Base-by-base conservation (phyloP, 2,329 filamentous ascomycete genomes). In the Metarhizium brunneum region DNA sequence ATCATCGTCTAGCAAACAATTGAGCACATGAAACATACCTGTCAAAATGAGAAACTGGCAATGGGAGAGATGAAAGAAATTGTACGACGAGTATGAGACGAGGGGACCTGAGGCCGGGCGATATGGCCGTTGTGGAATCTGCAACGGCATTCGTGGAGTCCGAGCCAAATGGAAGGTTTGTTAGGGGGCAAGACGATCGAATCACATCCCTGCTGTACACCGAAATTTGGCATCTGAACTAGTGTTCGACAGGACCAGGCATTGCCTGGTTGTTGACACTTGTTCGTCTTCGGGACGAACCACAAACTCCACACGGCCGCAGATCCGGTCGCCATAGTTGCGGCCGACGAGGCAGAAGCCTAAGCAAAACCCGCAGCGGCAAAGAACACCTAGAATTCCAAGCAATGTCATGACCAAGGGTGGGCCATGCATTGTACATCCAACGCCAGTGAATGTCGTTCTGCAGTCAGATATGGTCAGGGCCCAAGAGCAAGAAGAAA, bases 301-400 rank as follows among this genome's bases (percentile, higher is more conserved):
- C 64, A 71, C 65, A 59, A 65, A 68, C 64, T 68, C 71, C 69
- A 71, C 71, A 66, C 63, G 71, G 69, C 69, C 70, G 71, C 71
- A 71, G 65, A 68, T 68, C 66, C 63, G 67, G 66, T 60, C 67
- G 64, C 69, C 66, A 61, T 60, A 63, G 60, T 60, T 63, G 58
- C 47, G 52, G 48, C 50, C 51, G 30, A 47, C 52, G 36, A 55
- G 38, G n/a, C n/a, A 49, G 35, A 48, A 42, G 50, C 54, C 54
- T 38, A 43, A 42, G 25, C 35, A 38, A 45, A 50, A 45, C 29
- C 32, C 42, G 43, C 45, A 53, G 42, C 54, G 32, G 50, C 30
- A 52, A 43, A 53, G 45, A 49, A 55, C n/a, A 20, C 54, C 32
- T 53, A 50, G 32, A 53, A 53, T 18, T 48, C 47, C 43, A 43